Evolutionary conservation across 352 stramenopile species (phyloP), one percentile per base, ranked within the genome.

Genomic region (Phytophthora pseudosyringae): DNA sequence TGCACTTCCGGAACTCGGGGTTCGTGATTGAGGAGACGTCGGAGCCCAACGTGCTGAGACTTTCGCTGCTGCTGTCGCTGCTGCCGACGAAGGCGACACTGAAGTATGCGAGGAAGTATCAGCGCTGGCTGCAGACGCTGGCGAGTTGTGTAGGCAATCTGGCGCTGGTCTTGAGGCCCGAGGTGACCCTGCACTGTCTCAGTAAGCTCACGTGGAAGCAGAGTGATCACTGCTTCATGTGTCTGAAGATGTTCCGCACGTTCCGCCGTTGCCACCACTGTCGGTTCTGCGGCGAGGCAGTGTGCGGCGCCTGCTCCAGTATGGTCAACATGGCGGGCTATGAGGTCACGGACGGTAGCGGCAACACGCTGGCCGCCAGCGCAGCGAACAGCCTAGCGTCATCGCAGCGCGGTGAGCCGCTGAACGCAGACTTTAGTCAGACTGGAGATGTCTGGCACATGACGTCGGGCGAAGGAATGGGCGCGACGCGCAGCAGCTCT

Each of bases 251-350:
- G 64, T 91, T 91, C 48, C 79, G 78, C 35, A 81, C 83, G 10
- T 91, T 94, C 64, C 80, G 82, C 0, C 76, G 77, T 15, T 88
- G 82, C 32, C 83, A 93, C 51, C 81, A 93, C 68, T 93, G 83
- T 58, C 83, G 83, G 0, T 81, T 93, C 50, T 93, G 83, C 43
- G 83, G 83, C 13, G 80, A 90, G 28, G 76, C 82, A 13, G 80
- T 93, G 39, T 93, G 83, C 49, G 75, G 75, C 28, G 74, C 75
- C 7, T 93, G 83, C 51, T 92, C 82, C 12, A 81, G 65, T 41
- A 83, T 85, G 60, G 67, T 88, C 40, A 78, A 75, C 21, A 78
- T 78, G 61, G 60, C 56, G 5, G 70, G 70, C n/a, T 78, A 78
- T 40, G 70, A 75, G 9, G 54, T 78, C 29, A 73, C 41, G n/a